phyloP scores from a whole-genome alignment of 1,139 yeast species.

The Magnusiomyces tetraspermus region DNA sequence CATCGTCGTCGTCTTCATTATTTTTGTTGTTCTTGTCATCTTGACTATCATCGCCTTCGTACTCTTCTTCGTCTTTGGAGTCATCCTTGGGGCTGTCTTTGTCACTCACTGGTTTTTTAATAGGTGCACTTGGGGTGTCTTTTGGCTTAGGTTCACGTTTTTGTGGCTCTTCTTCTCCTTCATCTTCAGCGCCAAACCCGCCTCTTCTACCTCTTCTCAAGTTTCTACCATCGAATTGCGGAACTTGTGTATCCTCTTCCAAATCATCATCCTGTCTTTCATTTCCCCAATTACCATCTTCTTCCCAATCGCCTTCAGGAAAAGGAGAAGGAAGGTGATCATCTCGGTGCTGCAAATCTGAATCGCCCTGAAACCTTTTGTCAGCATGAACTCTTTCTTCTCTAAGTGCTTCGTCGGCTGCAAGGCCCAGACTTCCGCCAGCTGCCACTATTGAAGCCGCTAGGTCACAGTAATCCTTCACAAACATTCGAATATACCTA shows the following conservation, averaged over 20 bases:
- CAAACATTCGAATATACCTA: slow-evolving; percentile 6
- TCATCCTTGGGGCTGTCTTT: background rate
- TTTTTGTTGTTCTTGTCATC: slow-evolving; percentile 2
- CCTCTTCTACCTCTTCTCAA: no score
- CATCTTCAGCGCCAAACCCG: background rate
- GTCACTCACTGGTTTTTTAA: no score
- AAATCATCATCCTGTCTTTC: slow-evolving; percentile 9
- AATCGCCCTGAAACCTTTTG: slow-evolving; percentile 24
- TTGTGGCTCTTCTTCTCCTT: no score
- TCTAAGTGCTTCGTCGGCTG: no score
- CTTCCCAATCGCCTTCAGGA: slow-evolving; percentile 8
- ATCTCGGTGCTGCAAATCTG: slow-evolving; percentile 23
- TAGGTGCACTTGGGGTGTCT: background rate
- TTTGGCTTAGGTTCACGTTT: no score
- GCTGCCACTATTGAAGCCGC: slow-evolving; percentile 6
- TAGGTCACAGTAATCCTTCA: slow-evolving; percentile 15
- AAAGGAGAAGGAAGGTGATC: slow-evolving; percentile 17
- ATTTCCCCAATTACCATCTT: no score
- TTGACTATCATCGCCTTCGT: background rate
- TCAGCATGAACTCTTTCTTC: no score
- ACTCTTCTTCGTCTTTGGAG: background rate
- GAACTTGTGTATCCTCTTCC: slow-evolving; percentile 4
- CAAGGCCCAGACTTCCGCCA: no score
- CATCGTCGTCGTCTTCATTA: slow-evolving; percentile 8
- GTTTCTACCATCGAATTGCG: no score